Conservation (phyloP, 805 yeast genomes). For the Peterozyma xylosa region DNA sequence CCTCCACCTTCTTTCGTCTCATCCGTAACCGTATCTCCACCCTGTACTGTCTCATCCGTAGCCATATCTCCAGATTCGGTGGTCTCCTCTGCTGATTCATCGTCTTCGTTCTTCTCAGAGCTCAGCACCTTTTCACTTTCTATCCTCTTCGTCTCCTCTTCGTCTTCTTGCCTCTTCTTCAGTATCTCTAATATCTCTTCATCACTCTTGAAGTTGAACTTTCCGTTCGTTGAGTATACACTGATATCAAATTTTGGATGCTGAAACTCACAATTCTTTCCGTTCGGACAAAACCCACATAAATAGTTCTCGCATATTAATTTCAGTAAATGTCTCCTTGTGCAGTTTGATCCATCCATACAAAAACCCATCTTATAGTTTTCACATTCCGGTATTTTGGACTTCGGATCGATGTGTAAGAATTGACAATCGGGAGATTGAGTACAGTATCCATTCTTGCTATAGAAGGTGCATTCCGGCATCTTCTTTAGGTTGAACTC, state of each 20-base stretch:
- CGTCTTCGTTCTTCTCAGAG: not conserved
- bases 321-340: slow-evolving; percentile 71
- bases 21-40: not conserved
- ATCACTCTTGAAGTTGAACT: slow-evolving; percentile 36
- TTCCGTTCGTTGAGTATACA: slow-evolving; percentile 22
- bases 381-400: slow-evolving; percentile 81
- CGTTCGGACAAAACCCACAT: slow-evolving; percentile 91
- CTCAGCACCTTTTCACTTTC: not conserved
- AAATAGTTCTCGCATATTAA: slow-evolving; percentile 71
- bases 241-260: slow-evolving; percentile 72
- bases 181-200: slow-evolving; percentile 21
- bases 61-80: not conserved
- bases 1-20: not conserved
- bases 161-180: slow-evolving; percentile 11
- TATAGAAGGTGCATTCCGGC: slow-evolving; percentile 92
- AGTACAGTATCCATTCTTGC: slow-evolving; percentile 79
- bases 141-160: not conserved
- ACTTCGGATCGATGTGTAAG: slow-evolving; percentile 83
- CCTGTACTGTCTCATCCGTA: not conserved
- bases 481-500: slow-evolving; percentile 89
- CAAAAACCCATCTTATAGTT: slow-evolving; percentile 87
- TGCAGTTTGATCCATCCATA: slow-evolving; percentile 83
- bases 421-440: slow-evolving; percentile 93
- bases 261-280: slow-evolving; percentile 66
- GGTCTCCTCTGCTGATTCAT: not conserved